Evolutionary conservation across 2,329 filamentous ascomycete genomes (phyloP).

Genomic region (Talaromyces sp.): DNA sequence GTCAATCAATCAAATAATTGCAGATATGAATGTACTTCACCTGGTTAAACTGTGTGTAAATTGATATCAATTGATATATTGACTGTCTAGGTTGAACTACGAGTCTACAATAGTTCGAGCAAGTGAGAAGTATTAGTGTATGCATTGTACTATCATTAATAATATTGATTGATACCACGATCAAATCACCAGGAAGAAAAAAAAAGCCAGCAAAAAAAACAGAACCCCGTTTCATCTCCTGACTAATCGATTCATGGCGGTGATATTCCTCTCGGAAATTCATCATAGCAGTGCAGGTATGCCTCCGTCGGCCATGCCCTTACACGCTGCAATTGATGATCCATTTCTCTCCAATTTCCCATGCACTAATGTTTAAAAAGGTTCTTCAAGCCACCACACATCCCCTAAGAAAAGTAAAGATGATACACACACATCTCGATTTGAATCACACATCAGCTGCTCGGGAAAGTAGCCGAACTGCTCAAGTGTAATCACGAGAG

Average conservation of each 20-base stretch:
- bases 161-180: background rate
- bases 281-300: background rate
- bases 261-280: background rate
- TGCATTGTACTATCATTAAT: slow-evolving; percentile 16
- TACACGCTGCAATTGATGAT: background rate
- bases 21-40: background rate
- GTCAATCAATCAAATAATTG: background rate
- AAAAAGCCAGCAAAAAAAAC: background rate
- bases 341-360: background rate
- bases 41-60: background rate
- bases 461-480: slow-evolving; percentile 8
- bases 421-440: background rate
- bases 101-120: background rate
- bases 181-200: background rate
- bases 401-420: background rate
- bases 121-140: background rate
- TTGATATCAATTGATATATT: too few relatives aligned
- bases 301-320: background rate
- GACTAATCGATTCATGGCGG: background rate
- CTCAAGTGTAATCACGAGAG: background rate
- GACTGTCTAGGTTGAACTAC: background rate
- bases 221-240: background rate
- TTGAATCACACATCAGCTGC: background rate
- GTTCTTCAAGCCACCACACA: background rate
- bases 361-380: background rate